Conservation (phyloP, 495 filamentous ascomycete genomes). For the Penicillium pancosmium region DNA sequence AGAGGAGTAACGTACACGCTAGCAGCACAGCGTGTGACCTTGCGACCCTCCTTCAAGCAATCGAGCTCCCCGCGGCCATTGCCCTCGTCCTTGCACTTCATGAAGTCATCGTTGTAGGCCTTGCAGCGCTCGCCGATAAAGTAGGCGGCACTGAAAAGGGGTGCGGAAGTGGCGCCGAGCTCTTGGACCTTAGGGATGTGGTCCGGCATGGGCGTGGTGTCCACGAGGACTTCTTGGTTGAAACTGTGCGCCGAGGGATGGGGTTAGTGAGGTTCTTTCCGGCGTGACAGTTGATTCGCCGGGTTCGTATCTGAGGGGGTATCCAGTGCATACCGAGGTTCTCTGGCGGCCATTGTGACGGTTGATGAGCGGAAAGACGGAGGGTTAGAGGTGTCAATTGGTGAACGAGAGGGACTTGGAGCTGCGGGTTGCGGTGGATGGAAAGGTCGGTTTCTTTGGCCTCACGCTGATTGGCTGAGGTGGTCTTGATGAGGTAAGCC, state of each 20-base stretch:
- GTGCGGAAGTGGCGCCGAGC: slow-evolving; percentile 87
- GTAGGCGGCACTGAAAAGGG: slow-evolving; percentile 87
- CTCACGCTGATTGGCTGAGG: slow-evolving; percentile 31
- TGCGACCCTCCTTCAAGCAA: slow-evolving; percentile 92
- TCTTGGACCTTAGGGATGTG: slow-evolving; percentile 90
- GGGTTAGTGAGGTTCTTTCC: slow-evolving; percentile 23
- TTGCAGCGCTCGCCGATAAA: slow-evolving; percentile 96
- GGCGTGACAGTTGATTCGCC: not conserved
- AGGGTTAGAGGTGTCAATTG: slow-evolving; percentile 27
- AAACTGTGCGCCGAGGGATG: slow-evolving; percentile 63
- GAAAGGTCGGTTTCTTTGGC: slow-evolving; percentile 39
- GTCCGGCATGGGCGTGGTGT: slow-evolving; percentile 92
- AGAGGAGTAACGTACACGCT: slow-evolving; percentile 75
- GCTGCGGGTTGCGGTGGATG: slow-evolving; percentile 35
- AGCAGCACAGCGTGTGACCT: slow-evolving; percentile 93
- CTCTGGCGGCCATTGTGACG: slow-evolving; percentile 53
- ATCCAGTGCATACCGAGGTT: slow-evolving; percentile 44
- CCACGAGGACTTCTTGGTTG: slow-evolving; percentile 88
- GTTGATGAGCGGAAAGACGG: slow-evolving; percentile 20
- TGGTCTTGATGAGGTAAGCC: slow-evolving; percentile 22
- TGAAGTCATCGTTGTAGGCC: slow-evolving; percentile 97
- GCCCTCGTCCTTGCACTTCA: slow-evolving; percentile 96
- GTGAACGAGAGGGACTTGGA: slow-evolving; percentile 23
- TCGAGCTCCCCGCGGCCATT: slow-evolving; percentile 87
- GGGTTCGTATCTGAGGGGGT: not conserved